Evolutionary conservation across 2,329 filamentous ascomycete genomes (phyloP).

Genomic region (Cercospora sojina): DNA sequence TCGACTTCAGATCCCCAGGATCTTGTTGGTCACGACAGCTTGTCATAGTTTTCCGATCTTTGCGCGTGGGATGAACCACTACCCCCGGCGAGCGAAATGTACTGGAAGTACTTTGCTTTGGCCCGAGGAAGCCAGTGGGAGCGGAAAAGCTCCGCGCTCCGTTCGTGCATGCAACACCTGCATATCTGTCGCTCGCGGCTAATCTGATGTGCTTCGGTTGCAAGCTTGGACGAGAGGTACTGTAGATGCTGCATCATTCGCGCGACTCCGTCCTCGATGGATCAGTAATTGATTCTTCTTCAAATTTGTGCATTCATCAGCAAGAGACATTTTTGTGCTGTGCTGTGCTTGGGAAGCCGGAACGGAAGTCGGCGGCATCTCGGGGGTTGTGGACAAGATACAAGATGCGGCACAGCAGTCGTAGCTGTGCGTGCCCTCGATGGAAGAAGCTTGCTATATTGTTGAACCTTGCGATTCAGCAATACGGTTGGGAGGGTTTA

Average conservation of each 20-base stretch:
- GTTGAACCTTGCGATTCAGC: not conserved
- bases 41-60: not conserved
- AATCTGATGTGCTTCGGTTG: not conserved
- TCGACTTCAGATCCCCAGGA: not conserved
- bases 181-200: not conserved
- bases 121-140: not conserved
- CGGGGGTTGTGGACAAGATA: not conserved
- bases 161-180: not conserved
- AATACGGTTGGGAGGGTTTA: not conserved
- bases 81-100: not conserved
- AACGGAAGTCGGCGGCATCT: not conserved
- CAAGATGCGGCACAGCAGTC: not conserved
- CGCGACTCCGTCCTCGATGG: not conserved
- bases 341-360: not conserved
- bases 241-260: too few species aligned
- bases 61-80: not conserved
- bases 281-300: not conserved
- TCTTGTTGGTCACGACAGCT: not conserved
- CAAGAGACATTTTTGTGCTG: not conserved
- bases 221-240: not conserved
- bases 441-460: not conserved
- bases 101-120: not conserved
- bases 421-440: not conserved
- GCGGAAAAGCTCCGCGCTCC: not conserved
- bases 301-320: not conserved